Conservation (phyloP, 2,329 filamentous ascomycete genomes). For the Colletotrichum abscissum region DNA sequence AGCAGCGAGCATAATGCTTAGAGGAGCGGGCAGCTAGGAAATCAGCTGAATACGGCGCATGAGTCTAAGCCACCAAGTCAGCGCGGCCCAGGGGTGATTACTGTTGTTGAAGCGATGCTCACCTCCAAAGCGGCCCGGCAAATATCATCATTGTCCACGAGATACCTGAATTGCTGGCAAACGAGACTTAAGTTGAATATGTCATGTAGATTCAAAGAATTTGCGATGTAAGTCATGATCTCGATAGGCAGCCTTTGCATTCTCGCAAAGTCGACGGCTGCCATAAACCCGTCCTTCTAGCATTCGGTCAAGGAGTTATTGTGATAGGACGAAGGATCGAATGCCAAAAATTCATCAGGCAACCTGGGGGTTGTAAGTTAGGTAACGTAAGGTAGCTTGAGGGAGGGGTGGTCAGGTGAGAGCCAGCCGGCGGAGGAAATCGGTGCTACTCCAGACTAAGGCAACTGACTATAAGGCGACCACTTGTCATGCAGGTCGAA, state of each 20-base stretch:
- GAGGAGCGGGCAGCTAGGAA: slow-evolving; percentile 37
- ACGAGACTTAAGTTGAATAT: slow-evolving; percentile 66
- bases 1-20: slow-evolving; percentile 58
- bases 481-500: neutral
- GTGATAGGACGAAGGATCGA: neutral
- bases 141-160: slow-evolving; percentile 65
- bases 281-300: neutral
- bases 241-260: slow-evolving; percentile 66
- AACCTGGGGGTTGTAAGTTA: neutral
- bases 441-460: too few species aligned
- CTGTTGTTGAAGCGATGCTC: slow-evolving; percentile 37
- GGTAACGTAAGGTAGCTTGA: neutral
- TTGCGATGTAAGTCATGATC: slow-evolving; percentile 69
- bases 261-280: neutral
- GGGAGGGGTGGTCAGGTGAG: too few species aligned
- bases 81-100: neutral
- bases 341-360: neutral
- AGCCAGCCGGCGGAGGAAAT: too few species aligned
- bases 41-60: slow-evolving; percentile 39
- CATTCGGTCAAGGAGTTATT: neutral
- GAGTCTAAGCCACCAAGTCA: slow-evolving; percentile 38
- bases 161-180: slow-evolving; percentile 60
- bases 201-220: slow-evolving; percentile 66
- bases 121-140: slow-evolving; percentile 71
- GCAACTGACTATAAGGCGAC: too few species aligned